Conservation (phyloP, 306 rosid genomes). For the Citrullus mucosospermus region DNA sequence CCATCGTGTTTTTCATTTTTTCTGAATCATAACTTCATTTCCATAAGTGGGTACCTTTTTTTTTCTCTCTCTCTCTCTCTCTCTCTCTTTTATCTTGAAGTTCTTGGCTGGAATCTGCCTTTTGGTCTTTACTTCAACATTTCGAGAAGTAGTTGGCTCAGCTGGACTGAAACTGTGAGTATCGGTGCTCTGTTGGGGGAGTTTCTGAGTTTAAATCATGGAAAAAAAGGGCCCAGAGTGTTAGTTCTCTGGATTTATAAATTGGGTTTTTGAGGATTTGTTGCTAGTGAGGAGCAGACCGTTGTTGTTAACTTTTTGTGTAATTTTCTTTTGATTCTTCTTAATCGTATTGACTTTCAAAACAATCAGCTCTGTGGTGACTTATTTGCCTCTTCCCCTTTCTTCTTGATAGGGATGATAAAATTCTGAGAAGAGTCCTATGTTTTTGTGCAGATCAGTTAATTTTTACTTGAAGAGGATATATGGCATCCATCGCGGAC, state of each 20-base stretch:
- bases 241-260: background rate
- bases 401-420: background rate
- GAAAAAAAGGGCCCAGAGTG: background rate
- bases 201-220: background rate
- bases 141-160: background rate
- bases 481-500: slow-evolving; percentile 71
- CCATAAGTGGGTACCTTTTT: background rate
- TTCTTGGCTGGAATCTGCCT: background rate
- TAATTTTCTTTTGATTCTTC: background rate
- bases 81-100: background rate
- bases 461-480: background rate
- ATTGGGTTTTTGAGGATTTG: background rate
- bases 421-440: background rate
- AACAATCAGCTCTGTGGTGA: background rate
- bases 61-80: background rate
- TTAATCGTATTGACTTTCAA: background rate
- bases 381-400: background rate
- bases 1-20: background rate
- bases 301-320: background rate
- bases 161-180: background rate
- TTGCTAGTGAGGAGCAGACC: background rate
- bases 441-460: slow-evolving; percentile 6
- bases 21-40: background rate
- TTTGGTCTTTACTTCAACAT: background rate
- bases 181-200: background rate